phyloP scores from a whole-genome alignment of 352 stramenopile species.

The Globisporangium cederbergense region DNA sequence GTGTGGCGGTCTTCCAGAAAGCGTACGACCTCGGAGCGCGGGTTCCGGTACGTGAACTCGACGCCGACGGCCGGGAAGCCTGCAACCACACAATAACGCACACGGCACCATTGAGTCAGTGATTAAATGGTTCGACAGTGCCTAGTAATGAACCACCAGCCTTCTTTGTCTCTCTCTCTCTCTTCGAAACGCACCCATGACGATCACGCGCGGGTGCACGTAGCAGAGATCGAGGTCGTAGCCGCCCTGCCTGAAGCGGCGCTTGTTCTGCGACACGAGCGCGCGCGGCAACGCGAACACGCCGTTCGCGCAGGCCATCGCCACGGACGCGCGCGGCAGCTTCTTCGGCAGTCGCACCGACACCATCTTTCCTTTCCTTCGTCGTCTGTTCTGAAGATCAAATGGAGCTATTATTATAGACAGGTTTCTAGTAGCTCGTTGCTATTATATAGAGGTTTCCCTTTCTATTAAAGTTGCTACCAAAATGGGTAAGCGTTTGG shows the following conservation, averaged over 20 bases:
- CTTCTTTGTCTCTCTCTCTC: not conserved
- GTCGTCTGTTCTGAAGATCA: no score
- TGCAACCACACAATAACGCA: constrained; percentile 11
- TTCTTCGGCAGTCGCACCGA: constrained; percentile 2
- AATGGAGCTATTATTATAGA: no score
- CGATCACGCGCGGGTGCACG: constrained; percentile 66
- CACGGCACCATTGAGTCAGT: not conserved
- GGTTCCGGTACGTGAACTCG: constrained; percentile 62
- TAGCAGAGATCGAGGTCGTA: constrained; percentile 76
- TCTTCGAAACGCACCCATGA: constrained; percentile 51
- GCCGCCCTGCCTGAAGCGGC: constrained; percentile 50
- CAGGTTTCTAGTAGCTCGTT: no score
- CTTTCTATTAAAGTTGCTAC: no score
- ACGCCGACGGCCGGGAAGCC: constrained; percentile 55
- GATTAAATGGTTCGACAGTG: not conserved
- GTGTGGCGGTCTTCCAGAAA: constrained; percentile 50
- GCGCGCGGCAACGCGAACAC: constrained; percentile 50
- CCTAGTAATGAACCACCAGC: not conserved
- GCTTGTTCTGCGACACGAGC: constrained; percentile 80
- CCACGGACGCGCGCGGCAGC: constrained; percentile 12
- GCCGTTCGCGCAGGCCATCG: constrained; percentile 23
- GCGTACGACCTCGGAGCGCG: constrained; percentile 47
- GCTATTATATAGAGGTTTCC: no score
- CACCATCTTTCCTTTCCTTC: not conserved
- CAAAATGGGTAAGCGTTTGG: no score